Base-by-base conservation (phyloP, 2,329 filamentous ascomycete species). In the Ascochyta koolunga region DNA sequence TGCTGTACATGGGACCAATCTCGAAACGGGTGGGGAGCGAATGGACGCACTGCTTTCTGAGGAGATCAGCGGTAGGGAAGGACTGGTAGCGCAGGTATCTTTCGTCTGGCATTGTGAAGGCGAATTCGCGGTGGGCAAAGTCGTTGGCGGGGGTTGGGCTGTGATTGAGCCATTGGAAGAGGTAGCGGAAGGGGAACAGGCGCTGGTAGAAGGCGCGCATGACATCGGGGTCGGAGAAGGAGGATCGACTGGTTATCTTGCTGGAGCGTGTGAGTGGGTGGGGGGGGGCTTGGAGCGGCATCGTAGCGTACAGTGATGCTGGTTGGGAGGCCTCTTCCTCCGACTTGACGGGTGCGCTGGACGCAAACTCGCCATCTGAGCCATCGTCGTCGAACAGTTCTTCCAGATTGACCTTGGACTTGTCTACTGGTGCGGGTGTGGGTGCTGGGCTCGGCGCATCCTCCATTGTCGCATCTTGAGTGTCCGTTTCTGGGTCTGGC, bases 91-190 rank as follows among this genome's bases (percentile, higher is more conserved):
- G 89, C 25, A 96, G 83, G 75, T 97, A 96, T 35, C 89, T 90
- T 64, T 96, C 93, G 70, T 93, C 96, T 54, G 89, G 88, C n/a
- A 98, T 83, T 1, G 93, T 96, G 71, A 98, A 93, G 16, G 95
- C 93, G 73, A 99, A 98, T 76, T 99, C 95, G 70, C 95, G 89
- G 73, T 98, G 90, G 24, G 83, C 87, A 78, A 98, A 98, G 76
- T 98, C 93, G 61, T 87, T 88, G 4, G 89, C 89, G 0, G 95
- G 93, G 6, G 87, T 87, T 6, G 91, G 89, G 48, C 90, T 91
- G 76, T 98, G 95, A 72, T 98, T 99, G 41, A 99, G 85, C 95
- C 95, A 99, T 75, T 97, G 93, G 77, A 97, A 99, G 18, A 98
- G 86, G 58, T 91, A 89, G 55, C 93, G 87, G 82, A 96, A 99